Evolutionary conservation across 2,329 filamentous ascomycete species (phyloP), one percentile per base, ranked within the genome.

Genomic region (Claviceps purpurea): DNA sequence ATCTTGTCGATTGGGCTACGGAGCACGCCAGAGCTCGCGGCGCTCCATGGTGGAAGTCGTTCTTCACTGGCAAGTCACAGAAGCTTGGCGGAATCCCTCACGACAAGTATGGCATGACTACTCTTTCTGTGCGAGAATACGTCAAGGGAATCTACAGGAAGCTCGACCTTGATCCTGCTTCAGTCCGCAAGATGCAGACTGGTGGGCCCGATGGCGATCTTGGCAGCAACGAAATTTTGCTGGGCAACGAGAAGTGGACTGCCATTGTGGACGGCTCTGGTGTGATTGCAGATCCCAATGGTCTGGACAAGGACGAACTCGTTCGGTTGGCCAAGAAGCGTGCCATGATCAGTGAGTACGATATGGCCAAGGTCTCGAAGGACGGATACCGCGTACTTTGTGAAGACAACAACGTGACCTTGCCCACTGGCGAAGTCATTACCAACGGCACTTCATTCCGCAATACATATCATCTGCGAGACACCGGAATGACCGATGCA

Each of bases 1-100:
- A 95, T 63, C 78, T 98, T 38, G 93, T 98, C 50, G 84, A 98
- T 70, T 98, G 93, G 93, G 93, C 93, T n/a, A 98, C 93, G 1
- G 85, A 93, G 68, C 93, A 98, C 68, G 93, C 93, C 55, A 82
- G 89, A 50, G 73, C 74, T 56, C 84, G 93, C 60, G 89, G 89
- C 46, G 93, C 93, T 4, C 89, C 89, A 30, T 98, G 91, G 89
- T 98, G 93, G 93, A 98, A 98, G 77, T 98, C 93, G 0, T 98
- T 98, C 80, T 98, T 98, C 77, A 98, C 93, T 2, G 93, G 93
- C 64, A 98, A 98, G 78, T 95, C 89, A 60, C 93, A 89, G 50
- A 93, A 87, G 70, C 79, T 98, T 14, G 93, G 93, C 57, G 93
- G 93, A 65, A 98, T 98, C 60, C 93, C 93, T 40, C 93, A 98